A percentile compares a stretch with the other conserved stretches of the same genome.
phyloP scores from a whole-genome alignment of 345 rosid genomes.

The Erucastrum elatum region DNA sequence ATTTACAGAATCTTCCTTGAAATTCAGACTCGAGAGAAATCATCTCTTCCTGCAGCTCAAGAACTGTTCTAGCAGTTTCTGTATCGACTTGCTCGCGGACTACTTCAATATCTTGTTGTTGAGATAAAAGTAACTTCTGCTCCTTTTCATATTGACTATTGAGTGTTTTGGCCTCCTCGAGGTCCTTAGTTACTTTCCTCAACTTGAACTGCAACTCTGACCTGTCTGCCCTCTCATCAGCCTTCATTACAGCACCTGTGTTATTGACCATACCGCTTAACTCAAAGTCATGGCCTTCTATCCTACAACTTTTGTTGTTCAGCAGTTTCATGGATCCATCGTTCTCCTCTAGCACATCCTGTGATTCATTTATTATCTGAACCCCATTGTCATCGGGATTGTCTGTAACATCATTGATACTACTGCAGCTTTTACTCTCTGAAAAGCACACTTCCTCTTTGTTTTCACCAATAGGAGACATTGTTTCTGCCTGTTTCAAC shows the following conservation, averaged over 20 bases:
- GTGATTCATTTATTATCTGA: conserved; percentile 45
- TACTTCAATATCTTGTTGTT: conserved; percentile 58
- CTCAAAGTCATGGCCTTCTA: conserved; percentile 34
- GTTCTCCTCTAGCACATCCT: conserved; percentile 52
- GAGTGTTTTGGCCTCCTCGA: conserved; percentile 56
- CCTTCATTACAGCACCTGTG: conserved; percentile 24
- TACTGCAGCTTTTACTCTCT: conserved; percentile 39
- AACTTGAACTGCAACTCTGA: conserved; percentile 52
- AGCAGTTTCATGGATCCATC: conserved; percentile 41
- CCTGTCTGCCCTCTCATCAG: conserved; percentile 38
- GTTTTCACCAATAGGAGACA: conserved; percentile 47
- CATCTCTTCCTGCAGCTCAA: conserved; percentile 80
- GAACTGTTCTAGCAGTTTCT: conserved; percentile 76
- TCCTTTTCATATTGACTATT: conserved; percentile 60
- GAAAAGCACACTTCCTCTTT: conserved; percentile 40
- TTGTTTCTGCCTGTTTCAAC: conserved; percentile 52
- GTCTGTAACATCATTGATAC: conserved; percentile 31
- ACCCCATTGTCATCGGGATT: conserved; percentile 33
- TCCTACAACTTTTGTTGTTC: conserved; percentile 39
- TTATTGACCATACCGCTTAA: conserved; percentile 31
- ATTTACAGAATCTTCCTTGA: conserved; percentile 48
- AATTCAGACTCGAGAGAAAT: conserved; percentile 63
- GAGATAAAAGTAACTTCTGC: conserved; percentile 55
- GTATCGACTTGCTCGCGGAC: conserved; percentile 79
- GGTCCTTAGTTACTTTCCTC: conserved; percentile 54